A percentile compares a stretch with the other conserved stretches of the same genome.
phyloP scores from a whole-genome alignment of 257 asterid genomes.

The Salvia splendens region DNA sequence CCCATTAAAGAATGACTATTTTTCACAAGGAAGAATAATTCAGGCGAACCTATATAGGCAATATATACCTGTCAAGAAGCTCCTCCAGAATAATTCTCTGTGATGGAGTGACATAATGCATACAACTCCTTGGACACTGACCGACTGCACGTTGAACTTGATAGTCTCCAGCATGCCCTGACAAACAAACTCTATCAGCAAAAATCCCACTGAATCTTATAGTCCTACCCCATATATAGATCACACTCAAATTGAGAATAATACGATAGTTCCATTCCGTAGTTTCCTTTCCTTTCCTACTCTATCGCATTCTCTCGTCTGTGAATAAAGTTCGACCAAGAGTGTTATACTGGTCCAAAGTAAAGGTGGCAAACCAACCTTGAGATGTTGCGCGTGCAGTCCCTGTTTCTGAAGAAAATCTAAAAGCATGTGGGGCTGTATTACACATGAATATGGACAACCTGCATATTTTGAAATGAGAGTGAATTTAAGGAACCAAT shows the following conservation, averaged over 20 bases:
- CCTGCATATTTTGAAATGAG: conserved; percentile 48
- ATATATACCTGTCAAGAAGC: conserved; percentile 64
- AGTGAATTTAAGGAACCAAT: not conserved
- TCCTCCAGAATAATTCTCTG: conserved; percentile 88
- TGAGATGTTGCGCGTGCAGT: conserved; percentile 73
- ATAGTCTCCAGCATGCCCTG: conserved; percentile 67
- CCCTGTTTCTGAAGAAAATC: conserved; percentile 65
- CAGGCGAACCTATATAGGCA: not conserved
- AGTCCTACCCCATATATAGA: not conserved
- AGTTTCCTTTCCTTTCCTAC: not conserved
- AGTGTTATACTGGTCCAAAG: not conserved
- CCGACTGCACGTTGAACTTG: conserved; percentile 69
- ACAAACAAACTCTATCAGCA: not conserved
- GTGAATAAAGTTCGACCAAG: conserved; percentile 3
- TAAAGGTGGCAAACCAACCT: conserved; percentile 49
- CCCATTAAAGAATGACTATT: not conserved
- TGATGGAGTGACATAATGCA: conserved; percentile 85
- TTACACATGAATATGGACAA: conserved; percentile 84
- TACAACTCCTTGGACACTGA: conserved; percentile 88
- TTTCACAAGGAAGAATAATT: not conserved
- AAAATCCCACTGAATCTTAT: not conserved
- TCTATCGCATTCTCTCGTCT: not conserved
- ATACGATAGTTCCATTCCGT: not conserved
- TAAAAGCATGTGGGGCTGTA: conserved; percentile 77
- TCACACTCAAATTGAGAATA: conserved; percentile 9